Evolutionary conservation across 2,329 filamentous ascomycete species (phyloP), one percentile per base, ranked within the genome.

Genomic region (Penicillium sp.): DNA sequence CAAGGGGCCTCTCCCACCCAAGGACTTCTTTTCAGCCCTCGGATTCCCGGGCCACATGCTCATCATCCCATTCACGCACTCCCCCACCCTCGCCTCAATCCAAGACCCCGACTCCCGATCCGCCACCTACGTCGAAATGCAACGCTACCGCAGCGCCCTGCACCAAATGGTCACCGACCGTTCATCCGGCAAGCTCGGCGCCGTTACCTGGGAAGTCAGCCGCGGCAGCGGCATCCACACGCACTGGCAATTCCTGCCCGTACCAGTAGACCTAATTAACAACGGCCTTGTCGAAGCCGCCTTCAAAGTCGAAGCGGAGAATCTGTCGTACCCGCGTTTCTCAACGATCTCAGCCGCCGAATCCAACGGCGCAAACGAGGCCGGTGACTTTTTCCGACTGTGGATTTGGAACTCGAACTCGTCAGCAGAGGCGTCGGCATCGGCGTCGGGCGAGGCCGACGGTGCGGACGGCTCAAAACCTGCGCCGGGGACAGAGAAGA

Each of bases 121-220:
- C 7, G 76, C 74, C 16, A 86, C 87, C 0, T 84, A 81, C 55
- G 67, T 69, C 7, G 93, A 98, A 65, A 96, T 98, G 90, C 78
- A 76, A 11, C 81, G 78, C 30, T 96, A 94, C 67, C 84, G 84
- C 28, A 73, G 78, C 33, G 74, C 86, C 0, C 73, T 97, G 33
- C 88, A 95, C 59, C 75, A 74, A 31, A 94, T 96, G 86, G 73
- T 96, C 9, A 58, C 56, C 11, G 45, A 57, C 9, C 65, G 63
- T 33, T 62, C 69, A 16, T 59, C 61, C 7, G 56, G 69, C 72
- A n/a, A 68, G 64, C 79, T 96, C 1, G 93, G 91, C 11, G 79
- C 83, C 2, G 85, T 97, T 1, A 93, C 88, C 0, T 98, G 88
- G 81, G 93, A 97, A 68, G 90, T 98, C 56, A 91, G 83, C 60